Conservation (phyloP, 176 grass and related monocot genomes). For the Cymbopogon citratus region DNA sequence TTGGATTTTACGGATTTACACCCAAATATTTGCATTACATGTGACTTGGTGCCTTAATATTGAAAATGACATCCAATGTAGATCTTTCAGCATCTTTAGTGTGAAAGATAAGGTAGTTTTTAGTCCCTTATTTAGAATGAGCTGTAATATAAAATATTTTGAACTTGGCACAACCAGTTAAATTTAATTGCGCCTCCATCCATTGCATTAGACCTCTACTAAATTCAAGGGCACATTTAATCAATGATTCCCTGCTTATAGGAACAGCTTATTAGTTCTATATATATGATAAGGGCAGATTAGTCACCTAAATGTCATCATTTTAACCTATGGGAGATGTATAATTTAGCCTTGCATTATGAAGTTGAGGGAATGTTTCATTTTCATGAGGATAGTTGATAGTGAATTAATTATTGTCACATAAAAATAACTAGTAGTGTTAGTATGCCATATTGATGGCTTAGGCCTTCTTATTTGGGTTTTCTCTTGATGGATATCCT, state of each 20-base stretch:
- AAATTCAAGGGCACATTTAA: background rate
- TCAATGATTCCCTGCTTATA: background rate
- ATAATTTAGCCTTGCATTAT: background rate
- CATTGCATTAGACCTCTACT: background rate
- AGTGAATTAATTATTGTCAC: background rate
- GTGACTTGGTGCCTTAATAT: background rate
- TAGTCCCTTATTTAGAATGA: background rate
- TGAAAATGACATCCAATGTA: background rate
- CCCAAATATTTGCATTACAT: background rate
- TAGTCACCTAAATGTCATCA: background rate
- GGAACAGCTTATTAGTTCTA: background rate
- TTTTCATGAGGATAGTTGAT: background rate
- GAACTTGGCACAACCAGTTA: background rate
- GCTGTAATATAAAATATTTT: background rate
- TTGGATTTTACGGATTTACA: background rate
- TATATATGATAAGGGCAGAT: background rate
- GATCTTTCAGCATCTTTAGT: background rate
- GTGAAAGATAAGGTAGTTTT: background rate
- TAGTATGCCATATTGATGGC: background rate
- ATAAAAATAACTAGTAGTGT: background rate
- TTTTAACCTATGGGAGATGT: background rate
- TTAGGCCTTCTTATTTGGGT: background rate
- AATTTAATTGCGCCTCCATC: background rate
- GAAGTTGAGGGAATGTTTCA: background rate
- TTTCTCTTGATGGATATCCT: background rate